A percentile compares a stretch with the other conserved stretches of the same genome.
phyloP scores from a whole-genome alignment of 2,329 filamentous ascomycete species.

The Claviceps capensis region DNA sequence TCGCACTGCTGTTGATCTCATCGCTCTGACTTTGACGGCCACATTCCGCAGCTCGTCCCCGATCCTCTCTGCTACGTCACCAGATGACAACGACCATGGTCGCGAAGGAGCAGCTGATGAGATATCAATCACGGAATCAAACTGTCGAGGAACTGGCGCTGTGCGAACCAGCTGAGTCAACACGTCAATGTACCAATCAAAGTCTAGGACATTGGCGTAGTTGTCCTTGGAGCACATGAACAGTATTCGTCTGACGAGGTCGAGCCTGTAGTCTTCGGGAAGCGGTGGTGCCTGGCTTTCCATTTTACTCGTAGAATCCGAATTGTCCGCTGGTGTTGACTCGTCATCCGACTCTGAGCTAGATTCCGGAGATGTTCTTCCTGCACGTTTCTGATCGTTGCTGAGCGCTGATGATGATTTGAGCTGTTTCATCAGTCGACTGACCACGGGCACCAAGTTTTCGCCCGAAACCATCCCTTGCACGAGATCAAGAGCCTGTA shows the following conservation, averaged over 20 bases:
- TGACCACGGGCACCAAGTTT: constrained; percentile 71
- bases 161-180: constrained; percentile 72
- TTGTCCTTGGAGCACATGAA: constrained; percentile 84
- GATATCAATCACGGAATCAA: constrained; percentile 22
- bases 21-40: constrained; percentile 77
- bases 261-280: constrained; percentile 73
- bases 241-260: constrained; percentile 70
- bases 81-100: not conserved
- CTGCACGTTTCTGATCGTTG: constrained; percentile 28
- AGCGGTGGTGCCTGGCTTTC: constrained; percentile 42
- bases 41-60: constrained; percentile 81
- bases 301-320: constrained; percentile 17
- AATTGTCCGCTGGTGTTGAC: constrained; percentile 28
- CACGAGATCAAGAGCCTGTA: constrained; percentile 82
- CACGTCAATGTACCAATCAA: constrained; percentile 95
- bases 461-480: constrained; percentile 87
- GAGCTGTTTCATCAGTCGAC: constrained; percentile 77
- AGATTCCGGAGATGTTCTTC: constrained; percentile 27
- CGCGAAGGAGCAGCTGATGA: constrained; percentile 13
- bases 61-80: constrained; percentile 53
- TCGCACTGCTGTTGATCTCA: constrained; percentile 65
- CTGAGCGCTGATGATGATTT: constrained; percentile 47
- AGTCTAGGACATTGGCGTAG: constrained; percentile 75
- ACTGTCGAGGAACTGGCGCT: constrained; percentile 36
- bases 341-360: constrained; percentile 37